Conservation (phyloP, 1,284 basidiomycete species). For the Ceratobasidium sp. region DNA sequence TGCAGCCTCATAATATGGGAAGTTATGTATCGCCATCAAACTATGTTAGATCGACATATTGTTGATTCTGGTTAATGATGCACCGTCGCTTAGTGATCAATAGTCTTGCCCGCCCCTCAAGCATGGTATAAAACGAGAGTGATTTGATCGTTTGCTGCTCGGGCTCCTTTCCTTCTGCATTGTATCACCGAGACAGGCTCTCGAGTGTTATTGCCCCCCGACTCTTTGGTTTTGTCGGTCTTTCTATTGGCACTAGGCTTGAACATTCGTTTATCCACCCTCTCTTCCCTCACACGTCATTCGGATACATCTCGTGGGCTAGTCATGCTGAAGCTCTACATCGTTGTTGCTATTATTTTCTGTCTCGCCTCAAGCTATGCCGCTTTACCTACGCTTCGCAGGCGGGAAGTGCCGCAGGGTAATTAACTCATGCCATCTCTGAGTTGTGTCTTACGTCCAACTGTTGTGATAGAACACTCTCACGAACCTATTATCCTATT, state of each 20-base stretch:
- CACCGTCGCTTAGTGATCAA: too few relatives aligned
- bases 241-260: conserved; percentile 50
- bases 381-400: conserved; percentile 59
- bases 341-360: conserved; percentile 54
- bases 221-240: conserved; percentile 56
- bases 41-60: too few relatives aligned
- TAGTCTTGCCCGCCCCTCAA: too few relatives aligned
- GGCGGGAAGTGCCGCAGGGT: conserved; percentile 77
- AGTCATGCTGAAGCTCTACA: conserved; percentile 25
- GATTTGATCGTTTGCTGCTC: background rate
- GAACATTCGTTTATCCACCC: conserved; percentile 15
- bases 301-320: background rate
- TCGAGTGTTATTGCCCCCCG: conserved; percentile 57
- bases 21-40: too few relatives aligned
- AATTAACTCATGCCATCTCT: conserved; percentile 43
- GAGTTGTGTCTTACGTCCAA: background rate
- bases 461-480: conserved; percentile 68
- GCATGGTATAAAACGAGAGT: background rate
- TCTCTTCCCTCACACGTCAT: conserved; percentile 14
- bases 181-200: conserved; percentile 68
- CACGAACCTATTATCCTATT: conserved; percentile 70
- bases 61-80: too few relatives aligned
- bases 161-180: conserved; percentile 53
- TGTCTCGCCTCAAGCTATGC: conserved; percentile 35
- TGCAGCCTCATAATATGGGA: too few relatives aligned